A percentile compares a stretch with the other conserved stretches of the same genome.
Evolutionary conservation across 352 stramenopile genomes (phyloP).

Genomic region (Achlya hypogyna): DNA sequence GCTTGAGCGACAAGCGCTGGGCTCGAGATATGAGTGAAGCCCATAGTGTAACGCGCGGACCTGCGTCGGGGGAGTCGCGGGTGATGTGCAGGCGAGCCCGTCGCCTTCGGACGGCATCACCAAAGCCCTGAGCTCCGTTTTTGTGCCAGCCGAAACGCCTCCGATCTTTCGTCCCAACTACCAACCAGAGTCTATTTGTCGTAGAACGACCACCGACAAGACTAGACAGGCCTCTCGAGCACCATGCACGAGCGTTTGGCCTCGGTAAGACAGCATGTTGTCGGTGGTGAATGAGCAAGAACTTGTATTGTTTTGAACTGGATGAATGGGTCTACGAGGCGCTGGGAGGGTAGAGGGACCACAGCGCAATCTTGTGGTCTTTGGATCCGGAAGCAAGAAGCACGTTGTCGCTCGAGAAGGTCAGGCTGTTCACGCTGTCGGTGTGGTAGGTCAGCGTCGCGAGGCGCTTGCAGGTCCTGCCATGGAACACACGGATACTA

Average conservation of each 20-base stretch:
- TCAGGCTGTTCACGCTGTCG: slow-evolving; percentile 62
- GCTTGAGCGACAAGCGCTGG: not conserved
- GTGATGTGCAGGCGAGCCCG: too few species aligned
- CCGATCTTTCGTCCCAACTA: too few species aligned
- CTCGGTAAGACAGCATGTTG: too few species aligned
- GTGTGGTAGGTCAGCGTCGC: slow-evolving; percentile 72
- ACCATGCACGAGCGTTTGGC: too few species aligned
- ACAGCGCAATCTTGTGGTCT: slow-evolving; percentile 67
- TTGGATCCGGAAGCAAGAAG: slow-evolving; percentile 65
- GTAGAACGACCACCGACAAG: too few species aligned
- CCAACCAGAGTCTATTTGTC: too few species aligned
- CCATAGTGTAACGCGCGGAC: too few species aligned
- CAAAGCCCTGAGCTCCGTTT: too few species aligned
- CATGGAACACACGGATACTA: slow-evolving; percentile 62
- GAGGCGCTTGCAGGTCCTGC: slow-evolving; percentile 60
- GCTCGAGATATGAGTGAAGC: too few species aligned
- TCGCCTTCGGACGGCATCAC: too few species aligned
- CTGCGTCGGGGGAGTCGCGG: too few species aligned
- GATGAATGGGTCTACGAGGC: not conserved
- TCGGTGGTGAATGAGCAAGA: not conserved
- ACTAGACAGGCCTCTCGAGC: too few species aligned
- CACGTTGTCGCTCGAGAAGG: slow-evolving; percentile 54
- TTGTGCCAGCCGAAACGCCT: not conserved
- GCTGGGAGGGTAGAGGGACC: slow-evolving; percentile 74
- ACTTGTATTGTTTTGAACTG: not conserved